Percentiles rank a stretch among this genome's conserved stretches.
These are phyloP conservation scores for Ascoidea tarda DNA, from an alignment of 805 yeast genomes.

Conservation along the genomic window DNA sequence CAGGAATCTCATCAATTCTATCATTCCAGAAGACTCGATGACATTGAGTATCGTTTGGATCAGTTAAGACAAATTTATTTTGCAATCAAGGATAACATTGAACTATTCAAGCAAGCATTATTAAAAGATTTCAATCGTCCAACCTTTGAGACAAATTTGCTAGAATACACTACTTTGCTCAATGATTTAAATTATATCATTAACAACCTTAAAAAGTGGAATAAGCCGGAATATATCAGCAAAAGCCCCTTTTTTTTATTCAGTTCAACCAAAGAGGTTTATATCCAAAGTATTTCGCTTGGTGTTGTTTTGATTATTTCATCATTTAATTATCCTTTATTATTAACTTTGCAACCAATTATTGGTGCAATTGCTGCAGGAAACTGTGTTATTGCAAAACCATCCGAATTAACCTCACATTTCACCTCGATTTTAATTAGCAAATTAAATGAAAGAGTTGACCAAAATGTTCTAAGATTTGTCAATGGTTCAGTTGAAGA, in stretches of 20 bases:
- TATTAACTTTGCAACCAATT: slow-evolving; percentile 49
- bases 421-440: slow-evolving; percentile 42
- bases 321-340: slow-evolving; percentile 73
- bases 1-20: slow-evolving; percentile 26
- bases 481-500: slow-evolving; percentile 36
- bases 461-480: slow-evolving; percentile 38
- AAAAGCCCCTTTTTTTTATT: slow-evolving; percentile 16
- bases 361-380: slow-evolving; percentile 80
- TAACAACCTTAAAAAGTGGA: slow-evolving; percentile 44
- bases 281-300: slow-evolving; percentile 27
- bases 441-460: slow-evolving; percentile 38
- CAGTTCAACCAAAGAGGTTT: slow-evolving; percentile 16
- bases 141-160: slow-evolving; percentile 40
- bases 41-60: slow-evolving; percentile 40
- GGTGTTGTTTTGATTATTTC: slow-evolving; percentile 66
- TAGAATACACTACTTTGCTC: slow-evolving; percentile 39
- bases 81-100: slow-evolving; percentile 44
- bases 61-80: slow-evolving; percentile 58
- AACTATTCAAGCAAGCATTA: slow-evolving; percentile 42
- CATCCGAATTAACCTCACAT: slow-evolving; percentile 58
- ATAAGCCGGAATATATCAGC: slow-evolving; percentile 30
- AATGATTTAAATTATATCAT: slow-evolving; percentile 49
- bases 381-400: slow-evolving; percentile 65
- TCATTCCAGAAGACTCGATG: slow-evolving; percentile 29
- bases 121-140: slow-evolving; percentile 55